A percentile compares a stretch with the other conserved stretches of the same genome.
Conservation (phyloP, 1,284 basidiomycete species). For the Tremellales sp. region DNA sequence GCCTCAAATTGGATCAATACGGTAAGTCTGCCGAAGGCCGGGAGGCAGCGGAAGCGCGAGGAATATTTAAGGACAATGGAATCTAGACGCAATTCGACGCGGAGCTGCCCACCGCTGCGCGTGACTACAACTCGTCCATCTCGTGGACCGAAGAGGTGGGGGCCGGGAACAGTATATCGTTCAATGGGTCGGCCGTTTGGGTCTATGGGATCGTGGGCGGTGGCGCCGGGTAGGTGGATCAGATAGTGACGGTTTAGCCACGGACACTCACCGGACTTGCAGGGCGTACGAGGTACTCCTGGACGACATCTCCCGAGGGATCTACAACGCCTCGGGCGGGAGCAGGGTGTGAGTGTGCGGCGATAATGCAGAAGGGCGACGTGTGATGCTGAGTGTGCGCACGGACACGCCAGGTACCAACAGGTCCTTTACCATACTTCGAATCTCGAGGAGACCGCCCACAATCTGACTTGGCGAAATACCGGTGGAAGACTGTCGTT, state of each 20-base stretch:
- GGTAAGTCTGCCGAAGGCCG: slow-evolving; percentile 11
- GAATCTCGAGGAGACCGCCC: slow-evolving; percentile 18
- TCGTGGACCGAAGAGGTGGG: slow-evolving; percentile 32
- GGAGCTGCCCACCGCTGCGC: slow-evolving; percentile 12
- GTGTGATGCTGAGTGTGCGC: slow-evolving; percentile 1
- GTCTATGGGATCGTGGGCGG: slow-evolving; percentile 30
- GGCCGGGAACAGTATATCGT: slow-evolving; percentile 23
- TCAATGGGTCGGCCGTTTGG: slow-evolving; percentile 29
- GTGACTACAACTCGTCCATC: slow-evolving; percentile 25
- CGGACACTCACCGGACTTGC: background rate
- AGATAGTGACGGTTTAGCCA: background rate
- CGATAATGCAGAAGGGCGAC: background rate
- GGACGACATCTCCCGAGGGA: slow-evolving; percentile 26
- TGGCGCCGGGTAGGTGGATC: slow-evolving; percentile 20
- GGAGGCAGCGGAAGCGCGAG: background rate
- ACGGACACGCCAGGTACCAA: slow-evolving; percentile 19
- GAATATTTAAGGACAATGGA: background rate
- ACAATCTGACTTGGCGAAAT: slow-evolving; percentile 27
- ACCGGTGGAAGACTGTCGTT: slow-evolving; percentile 25
- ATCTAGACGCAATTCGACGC: slow-evolving; percentile 20
- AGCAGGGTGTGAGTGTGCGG: slow-evolving; percentile 19
- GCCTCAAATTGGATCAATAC: slow-evolving; percentile 33
- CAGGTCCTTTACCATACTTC: slow-evolving; percentile 30
- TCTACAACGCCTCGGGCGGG: slow-evolving; percentile 24
- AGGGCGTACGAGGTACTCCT: slow-evolving; percentile 28